Evolutionary conservation across 2,329 filamentous ascomycete genomes (phyloP), one percentile per base, ranked within the genome.

Genomic region (Mycosphaerella sp.): DNA sequence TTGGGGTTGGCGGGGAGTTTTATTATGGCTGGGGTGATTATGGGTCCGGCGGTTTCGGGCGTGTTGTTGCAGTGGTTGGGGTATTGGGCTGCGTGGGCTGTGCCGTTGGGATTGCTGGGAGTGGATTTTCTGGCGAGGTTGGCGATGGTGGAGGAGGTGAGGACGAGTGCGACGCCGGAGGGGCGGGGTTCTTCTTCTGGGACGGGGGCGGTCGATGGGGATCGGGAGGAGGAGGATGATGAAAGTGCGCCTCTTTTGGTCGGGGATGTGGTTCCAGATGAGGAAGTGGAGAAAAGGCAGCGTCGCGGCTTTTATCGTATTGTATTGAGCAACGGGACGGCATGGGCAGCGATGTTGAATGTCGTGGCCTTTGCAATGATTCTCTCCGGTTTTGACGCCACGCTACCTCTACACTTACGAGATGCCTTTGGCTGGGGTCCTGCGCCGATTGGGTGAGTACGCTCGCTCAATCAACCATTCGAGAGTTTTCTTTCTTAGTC

Each of bases 331-430:
- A 47, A 56, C 11, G 34, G 39, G 2, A 14, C 23, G 7, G 47
- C 47, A 12, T 52, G 45, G 29, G 55, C 57, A 6, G 52, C 57
- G 0, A 47, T 61, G 10, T 47, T 52, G 4, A 57, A 57, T 38
- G 43, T 56, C 10, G 52, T 45, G 4, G 53, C 53, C 6, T 58
- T 58, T 14, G 50, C 59, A n/a, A 44, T 57, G 5, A 51, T 59
- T 9, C 34, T 59, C 2, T 55, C 57, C 23, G 55, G 57, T n/a
- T 58, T 61, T 41, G 59, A 61, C 39, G 46, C 59, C n/a, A 58
- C 57, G 1, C 45, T 61, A 4, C 59, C 59, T 14, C 36, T 61
- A 4, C 57, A 61, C 31, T 43, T 57, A 11, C 47, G 53, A 14
- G 40, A 52, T 11, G 48, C 48, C 11, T 61, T 59, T 32, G 54